Base-by-base conservation (phyloP, 306 rosid genomes). In the Citrullus amarus region DNA sequence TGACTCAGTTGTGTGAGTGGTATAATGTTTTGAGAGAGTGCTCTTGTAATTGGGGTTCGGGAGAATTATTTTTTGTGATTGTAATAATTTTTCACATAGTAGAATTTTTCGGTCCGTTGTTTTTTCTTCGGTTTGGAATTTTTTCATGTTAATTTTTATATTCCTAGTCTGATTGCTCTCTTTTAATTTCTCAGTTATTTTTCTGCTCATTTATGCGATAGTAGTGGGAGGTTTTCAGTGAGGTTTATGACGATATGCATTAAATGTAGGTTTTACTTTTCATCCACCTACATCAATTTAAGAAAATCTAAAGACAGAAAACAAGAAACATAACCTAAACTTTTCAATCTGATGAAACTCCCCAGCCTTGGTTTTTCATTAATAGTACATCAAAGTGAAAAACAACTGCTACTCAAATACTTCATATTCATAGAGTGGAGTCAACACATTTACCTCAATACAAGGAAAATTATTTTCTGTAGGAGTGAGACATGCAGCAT, bases 401-500 rank as follows among this genome's bases (percentile, higher is more conserved):
- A n/a, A 6, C 43, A 41, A 71, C 28, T 48, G 20, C 7, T 25
- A 13, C 41, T 48, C 51, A 39, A 36, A 67, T 39, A 67, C 25
- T 67, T 17, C n/a, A 65, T 39, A 39, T 57, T 66, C 43, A 8
- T 62, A 79, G 63, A 54, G 34, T 43, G 54, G 65, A 39, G 70
- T 73, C 62, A 30, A 59, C 53, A 46, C 55, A 22, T 13, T 65
- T 84, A 91, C 98, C 96, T 93, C 93, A 58, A 50, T 67, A 81
- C 79, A 80, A 53, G 81, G 75, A 1, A 80, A 77, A 75, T 75
- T 74, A 77, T 73, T 83, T 66, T 81, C 92, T 38, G 82, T 43
- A 62, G 95, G 93, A 82, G 76, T 80, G 75, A 80, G 85, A 80
- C 55, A 82, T 58, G 78, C 80, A 72, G 90, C 86, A 86, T 80